Evolutionary conservation across 202 grass and related monocot species (phyloP).

Genomic region (Cymbopogon flexuosus): DNA sequence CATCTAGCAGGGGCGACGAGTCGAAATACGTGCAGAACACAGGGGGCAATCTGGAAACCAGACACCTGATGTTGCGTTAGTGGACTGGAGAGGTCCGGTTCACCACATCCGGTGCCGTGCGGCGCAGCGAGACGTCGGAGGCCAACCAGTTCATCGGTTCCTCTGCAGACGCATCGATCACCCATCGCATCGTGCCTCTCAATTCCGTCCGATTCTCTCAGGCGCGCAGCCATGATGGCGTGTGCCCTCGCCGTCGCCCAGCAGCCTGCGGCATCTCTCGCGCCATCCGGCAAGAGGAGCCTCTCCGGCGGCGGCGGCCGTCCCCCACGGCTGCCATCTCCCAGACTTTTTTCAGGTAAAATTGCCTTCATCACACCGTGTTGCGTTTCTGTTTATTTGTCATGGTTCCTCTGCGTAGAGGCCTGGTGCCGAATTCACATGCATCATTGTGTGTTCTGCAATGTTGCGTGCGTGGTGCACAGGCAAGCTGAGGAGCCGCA

Average conservation of each 20-base stretch:
- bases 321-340: slow-evolving; percentile 6
- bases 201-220: not conserved
- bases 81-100: slow-evolving; percentile 32
- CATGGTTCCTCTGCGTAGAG: not conserved
- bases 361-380: not conserved
- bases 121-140: not conserved
- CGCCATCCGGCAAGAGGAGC: not conserved
- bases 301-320: not conserved
- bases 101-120: slow-evolving; percentile 23
- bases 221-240: slow-evolving; percentile 32
- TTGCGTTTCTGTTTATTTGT: not conserved
- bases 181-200: not conserved
- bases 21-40: not conserved
- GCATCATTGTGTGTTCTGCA: not conserved
- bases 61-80: slow-evolving; percentile 21
- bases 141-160: slow-evolving; percentile 1
- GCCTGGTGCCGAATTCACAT: not conserved
- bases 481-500: slow-evolving; percentile 38
- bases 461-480: not conserved
- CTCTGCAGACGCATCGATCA: not conserved
- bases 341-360: slow-evolving; percentile 28
- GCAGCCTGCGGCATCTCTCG: slow-evolving; percentile 29
- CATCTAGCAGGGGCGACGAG: not conserved
- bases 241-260: slow-evolving; percentile 33
- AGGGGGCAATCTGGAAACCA: slow-evolving; percentile 40